phyloP scores from a whole-genome alignment of 305 asterid genomes.

The Fraxinus dipetala region DNA sequence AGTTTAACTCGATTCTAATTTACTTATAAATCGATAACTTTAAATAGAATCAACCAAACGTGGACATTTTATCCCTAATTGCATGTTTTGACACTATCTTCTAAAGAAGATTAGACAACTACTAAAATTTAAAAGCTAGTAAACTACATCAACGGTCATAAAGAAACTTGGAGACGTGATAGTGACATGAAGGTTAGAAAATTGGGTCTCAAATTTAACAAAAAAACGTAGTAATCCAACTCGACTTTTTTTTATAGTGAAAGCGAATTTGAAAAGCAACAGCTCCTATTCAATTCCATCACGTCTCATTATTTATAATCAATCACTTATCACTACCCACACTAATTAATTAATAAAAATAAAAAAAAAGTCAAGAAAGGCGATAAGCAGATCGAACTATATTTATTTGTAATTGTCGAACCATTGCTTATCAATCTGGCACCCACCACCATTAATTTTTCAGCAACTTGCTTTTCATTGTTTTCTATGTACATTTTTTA shows the following conservation, averaged over 20 bases:
- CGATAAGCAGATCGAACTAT: slow-evolving; percentile 33
- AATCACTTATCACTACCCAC: slow-evolving; percentile 21
- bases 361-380: background rate
- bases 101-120: background rate
- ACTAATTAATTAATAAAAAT: too few relatives aligned
- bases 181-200: background rate
- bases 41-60: too few relatives aligned
- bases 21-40: too few relatives aligned
- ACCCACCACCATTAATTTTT: background rate
- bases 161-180: background rate
- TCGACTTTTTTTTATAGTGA: slow-evolving; percentile 16
- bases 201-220: background rate
- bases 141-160: background rate
- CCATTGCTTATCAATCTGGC: slow-evolving; percentile 30
- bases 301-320: background rate
- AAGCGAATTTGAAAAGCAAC: slow-evolving; percentile 37
- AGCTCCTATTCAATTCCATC: slow-evolving; percentile 34
- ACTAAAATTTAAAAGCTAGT: background rate
- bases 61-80: too few relatives aligned
- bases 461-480: background rate
- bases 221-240: slow-evolving; percentile 8
- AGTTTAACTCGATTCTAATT: too few relatives aligned
- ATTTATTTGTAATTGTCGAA: background rate
- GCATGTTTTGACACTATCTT: background rate
- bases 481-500: background rate